Evolutionary conservation across 805 yeast genomes (phyloP).

Genomic region (Sugiyamaella chiloensis): DNA sequence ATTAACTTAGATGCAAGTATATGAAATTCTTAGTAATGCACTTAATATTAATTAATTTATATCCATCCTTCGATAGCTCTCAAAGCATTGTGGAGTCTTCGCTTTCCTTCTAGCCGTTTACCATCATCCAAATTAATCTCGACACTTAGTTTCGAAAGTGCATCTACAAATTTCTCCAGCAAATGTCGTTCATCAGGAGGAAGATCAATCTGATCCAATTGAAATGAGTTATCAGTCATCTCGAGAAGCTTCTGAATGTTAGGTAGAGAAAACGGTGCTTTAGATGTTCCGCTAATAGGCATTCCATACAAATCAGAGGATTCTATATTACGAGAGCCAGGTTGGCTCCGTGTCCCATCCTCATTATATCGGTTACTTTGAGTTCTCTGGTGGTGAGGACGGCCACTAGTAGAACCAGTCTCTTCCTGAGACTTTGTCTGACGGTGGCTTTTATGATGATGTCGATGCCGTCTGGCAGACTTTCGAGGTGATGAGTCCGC

Average conservation of each 20-base stretch:
- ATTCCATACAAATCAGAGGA: background rate
- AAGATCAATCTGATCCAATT: slow-evolving; percentile 68
- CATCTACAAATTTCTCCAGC: slow-evolving; percentile 81
- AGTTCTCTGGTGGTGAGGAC: background rate
- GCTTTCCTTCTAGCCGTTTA: slow-evolving; percentile 74
- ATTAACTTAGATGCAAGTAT: too few species aligned
- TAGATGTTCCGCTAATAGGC: background rate
- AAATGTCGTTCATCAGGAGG: slow-evolving; percentile 74
- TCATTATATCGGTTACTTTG: background rate
- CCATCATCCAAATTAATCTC: slow-evolving; percentile 86
- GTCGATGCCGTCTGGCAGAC: background rate
- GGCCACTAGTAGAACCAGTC: background rate
- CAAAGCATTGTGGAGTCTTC: slow-evolving; percentile 76
- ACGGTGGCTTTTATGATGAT: background rate
- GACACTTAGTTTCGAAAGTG: slow-evolving; percentile 78
- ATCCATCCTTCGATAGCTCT: slow-evolving; percentile 82
- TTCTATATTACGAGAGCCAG: background rate
- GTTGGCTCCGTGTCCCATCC: background rate
- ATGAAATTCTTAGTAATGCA: background rate
- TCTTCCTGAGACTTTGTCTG: background rate
- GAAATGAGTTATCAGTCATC: slow-evolving; percentile 35
- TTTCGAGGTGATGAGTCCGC: background rate
- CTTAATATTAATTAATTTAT: slow-evolving; percentile 18
- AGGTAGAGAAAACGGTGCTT: slow-evolving; percentile 21
- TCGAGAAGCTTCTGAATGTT: slow-evolving; percentile 28